Evolutionary conservation across 768 basidiomycete genomes (phyloP), one percentile per base, ranked within the genome.

Genomic region (Xanthoconium stramineum): DNA sequence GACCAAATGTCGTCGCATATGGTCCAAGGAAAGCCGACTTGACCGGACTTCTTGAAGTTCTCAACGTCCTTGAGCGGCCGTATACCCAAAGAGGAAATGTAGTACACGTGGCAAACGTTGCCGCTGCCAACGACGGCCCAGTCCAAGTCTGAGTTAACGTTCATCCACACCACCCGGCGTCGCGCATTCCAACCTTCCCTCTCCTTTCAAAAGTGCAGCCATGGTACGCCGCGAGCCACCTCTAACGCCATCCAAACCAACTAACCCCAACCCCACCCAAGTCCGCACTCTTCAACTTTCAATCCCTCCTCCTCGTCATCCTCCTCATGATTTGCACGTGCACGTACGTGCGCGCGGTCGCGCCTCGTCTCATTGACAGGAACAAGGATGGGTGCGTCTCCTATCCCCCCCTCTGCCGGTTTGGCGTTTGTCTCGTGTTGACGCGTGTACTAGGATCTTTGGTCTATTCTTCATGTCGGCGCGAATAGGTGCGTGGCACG

Each of bases 231-330:
- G 12, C 12, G 13, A 14, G 24, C 14, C 6, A 43, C 17, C 3
- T 13, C 12, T 8, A 38, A 19, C 1, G 1, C 7, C 12, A 35
- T 35, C 14, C 14, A 3, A 12, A 35, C 24, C 24, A 24, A 19
- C 57, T 60, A 10, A 67, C 52, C 37, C 19, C 14, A 5, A 33
- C n/a, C 24, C 24, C 24, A 24, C 24, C 24, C 44, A 68, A 89
- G 88, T 95, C 96, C 30, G 97, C 97, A 3, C 81, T 99, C 24
- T 98, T 98, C 85, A 96, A 98, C 76, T 99, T 99, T 69, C 89
- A 96, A 73, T 94, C 95, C 0, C 81, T 99, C 19, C 81, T 99
- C 19, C 85, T 96, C 66, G 94, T 96, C 70, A 87, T 98, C 61
- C 82, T 98, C 10, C 81, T 99, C 47, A 79, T 91, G 71, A 94